These are phyloP conservation scores for Abrus pulchellus DNA, from an alignment of 306 rosid species.

Conservation along the genomic window DNA sequence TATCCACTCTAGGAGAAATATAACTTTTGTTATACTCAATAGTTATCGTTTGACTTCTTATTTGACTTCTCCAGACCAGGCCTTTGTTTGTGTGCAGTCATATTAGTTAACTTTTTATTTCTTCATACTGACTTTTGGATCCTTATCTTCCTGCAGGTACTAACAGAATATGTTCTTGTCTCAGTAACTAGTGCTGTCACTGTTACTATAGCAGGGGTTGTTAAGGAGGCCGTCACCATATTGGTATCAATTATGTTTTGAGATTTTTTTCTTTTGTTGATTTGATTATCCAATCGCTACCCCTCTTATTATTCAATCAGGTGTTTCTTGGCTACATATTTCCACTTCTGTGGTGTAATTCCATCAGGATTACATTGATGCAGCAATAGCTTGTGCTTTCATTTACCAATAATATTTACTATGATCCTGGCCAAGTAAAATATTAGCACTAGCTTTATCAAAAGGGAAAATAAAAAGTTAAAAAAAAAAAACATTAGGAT, in stretches of 20 bases:
- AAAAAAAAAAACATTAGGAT: neutral
- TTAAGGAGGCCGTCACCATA: slow-evolving; percentile 96
- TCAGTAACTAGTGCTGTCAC: slow-evolving; percentile 98
- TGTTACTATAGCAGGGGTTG: slow-evolving; percentile 97
- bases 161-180: slow-evolving; percentile 88
- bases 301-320: slow-evolving; percentile 10
- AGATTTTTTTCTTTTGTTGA: slow-evolving; percentile 26
- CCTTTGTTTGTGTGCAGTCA: slow-evolving; percentile 30
- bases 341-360: slow-evolving; percentile 34
- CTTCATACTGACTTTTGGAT: slow-evolving; percentile 38
- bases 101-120: slow-evolving; percentile 30
- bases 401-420: neutral
- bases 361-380: neutral
- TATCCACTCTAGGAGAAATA: neutral
- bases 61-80: slow-evolving; percentile 11
- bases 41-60: slow-evolving; percentile 20
- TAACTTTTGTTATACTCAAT: neutral
- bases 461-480: neutral
- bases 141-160: slow-evolving; percentile 69
- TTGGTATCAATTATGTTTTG: slow-evolving; percentile 65
- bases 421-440: slow-evolving; percentile 25
- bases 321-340: slow-evolving; percentile 23
- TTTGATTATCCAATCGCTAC: slow-evolving; percentile 11
- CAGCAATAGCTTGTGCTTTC: slow-evolving; percentile 1
- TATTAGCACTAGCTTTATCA: neutral